Percentiles rank a stretch among this genome's conserved stretches.
Conservation (phyloP, 2,329 filamentous ascomycete species). For the Periconia digitata region DNA sequence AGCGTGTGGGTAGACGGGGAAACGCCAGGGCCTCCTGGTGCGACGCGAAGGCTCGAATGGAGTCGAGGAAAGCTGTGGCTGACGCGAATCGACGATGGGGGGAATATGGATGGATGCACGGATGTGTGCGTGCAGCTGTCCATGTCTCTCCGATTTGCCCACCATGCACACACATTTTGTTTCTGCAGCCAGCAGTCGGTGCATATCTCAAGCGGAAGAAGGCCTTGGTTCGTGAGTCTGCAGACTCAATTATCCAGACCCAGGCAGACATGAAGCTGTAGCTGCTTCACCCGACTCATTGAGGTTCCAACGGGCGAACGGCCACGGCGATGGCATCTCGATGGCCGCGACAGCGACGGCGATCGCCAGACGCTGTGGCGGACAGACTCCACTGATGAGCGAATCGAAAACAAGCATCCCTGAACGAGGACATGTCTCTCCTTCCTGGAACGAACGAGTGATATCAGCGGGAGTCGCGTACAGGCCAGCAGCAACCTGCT, state of each 20-base stretch:
- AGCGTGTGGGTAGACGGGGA: constrained; percentile 14
- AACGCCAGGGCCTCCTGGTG: constrained; percentile 25
- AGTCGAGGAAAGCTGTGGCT: constrained; percentile 35
- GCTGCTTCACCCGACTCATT: neutral
- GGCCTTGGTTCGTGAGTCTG: neutral
- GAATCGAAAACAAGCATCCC: constrained; percentile 19
- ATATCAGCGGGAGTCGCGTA: neutral
- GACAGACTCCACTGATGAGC: constrained; percentile 16
- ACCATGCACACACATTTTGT: too few species aligned
- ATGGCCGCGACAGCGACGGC: neutral
- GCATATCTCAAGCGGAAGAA: neutral
- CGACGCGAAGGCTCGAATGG: too few species aligned
- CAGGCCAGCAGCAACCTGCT: neutral
- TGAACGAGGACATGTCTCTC: constrained; percentile 15
- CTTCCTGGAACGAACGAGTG: constrained; percentile 14
- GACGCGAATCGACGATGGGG: constrained; percentile 35
- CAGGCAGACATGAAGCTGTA: neutral
- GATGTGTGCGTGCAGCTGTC: neutral
- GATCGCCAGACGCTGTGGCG: constrained; percentile 31
- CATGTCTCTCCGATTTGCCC: neutral
- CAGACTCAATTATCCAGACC: neutral
- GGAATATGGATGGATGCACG: neutral
- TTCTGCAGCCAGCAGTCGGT: too few species aligned
- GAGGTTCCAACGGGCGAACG: neutral
- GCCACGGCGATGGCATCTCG: neutral